Percentiles rank a stretch among this genome's conserved stretches.
Conservation (phyloP, 495 filamentous ascomycete genomes). For the Amniculicola lignicola region DNA sequence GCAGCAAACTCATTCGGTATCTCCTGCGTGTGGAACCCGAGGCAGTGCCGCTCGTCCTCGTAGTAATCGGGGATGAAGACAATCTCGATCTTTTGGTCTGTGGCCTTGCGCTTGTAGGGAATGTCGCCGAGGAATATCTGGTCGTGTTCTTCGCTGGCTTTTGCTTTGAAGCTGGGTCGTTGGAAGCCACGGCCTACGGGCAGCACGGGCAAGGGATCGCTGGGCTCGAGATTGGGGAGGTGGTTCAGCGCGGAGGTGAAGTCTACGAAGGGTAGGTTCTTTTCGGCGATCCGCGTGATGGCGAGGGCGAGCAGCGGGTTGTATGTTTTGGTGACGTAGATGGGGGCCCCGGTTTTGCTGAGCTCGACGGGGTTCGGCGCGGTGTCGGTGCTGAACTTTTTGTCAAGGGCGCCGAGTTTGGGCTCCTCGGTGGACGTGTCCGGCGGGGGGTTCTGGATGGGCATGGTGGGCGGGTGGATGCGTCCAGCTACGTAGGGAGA, state of each 20-base stretch:
- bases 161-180: not conserved
- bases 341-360: no score
- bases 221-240: not conserved
- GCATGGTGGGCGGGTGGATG: no score
- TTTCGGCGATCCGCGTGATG: conserved; percentile 6
- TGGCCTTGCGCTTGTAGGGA: not conserved
- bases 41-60: conserved; percentile 2
- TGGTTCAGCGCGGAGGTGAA: conserved; percentile 11
- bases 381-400: no score
- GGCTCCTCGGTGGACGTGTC: no score
- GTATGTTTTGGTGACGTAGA: conserved; percentile 2
- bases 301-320: conserved; percentile 7
- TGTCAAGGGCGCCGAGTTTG: no score
- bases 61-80: conserved; percentile 14
- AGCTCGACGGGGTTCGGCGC: no score
- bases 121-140: not conserved
- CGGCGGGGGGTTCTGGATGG: no score
- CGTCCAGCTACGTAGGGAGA: no score
- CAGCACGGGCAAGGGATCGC: not conserved
- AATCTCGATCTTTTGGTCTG: not conserved
- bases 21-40: conserved; percentile 4
- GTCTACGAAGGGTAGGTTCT: conserved; percentile 15
- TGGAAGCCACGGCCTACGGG: not conserved
- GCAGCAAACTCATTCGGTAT: not conserved
- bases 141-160: not conserved